Conservation (phyloP, 805 yeast species). For the Soucietia sequanensis region DNA sequence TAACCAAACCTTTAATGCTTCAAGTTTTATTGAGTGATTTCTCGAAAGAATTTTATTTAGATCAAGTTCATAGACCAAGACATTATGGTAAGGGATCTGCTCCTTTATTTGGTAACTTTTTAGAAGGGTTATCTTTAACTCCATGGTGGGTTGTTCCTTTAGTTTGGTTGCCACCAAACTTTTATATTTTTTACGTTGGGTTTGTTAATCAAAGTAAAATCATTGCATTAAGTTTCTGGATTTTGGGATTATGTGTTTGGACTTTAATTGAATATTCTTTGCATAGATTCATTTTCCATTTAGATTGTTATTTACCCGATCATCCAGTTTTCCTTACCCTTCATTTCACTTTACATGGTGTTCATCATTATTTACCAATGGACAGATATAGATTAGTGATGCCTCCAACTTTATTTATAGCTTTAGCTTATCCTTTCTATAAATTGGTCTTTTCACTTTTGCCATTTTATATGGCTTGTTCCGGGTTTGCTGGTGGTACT, state of each 20-base stretch:
- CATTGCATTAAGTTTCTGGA: conserved; percentile 58
- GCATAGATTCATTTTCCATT: conserved; percentile 91
- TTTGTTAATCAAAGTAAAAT: conserved; percentile 45
- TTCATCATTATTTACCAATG: conserved; percentile 98
- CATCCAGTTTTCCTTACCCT: conserved; percentile 69
- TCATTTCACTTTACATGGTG: conserved; percentile 92
- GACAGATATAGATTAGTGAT: conserved; percentile 88
- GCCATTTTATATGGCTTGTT: conserved; percentile 82
- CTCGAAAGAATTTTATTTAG: conserved; percentile 85
- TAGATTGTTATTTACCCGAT: conserved; percentile 85
- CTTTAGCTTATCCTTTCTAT: conserved; percentile 78
- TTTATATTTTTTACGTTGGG: conserved; percentile 61
- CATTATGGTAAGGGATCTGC: conserved; percentile 98
- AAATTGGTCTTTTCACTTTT: conserved; percentile 70
- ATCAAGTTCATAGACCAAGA: conserved; percentile 96
- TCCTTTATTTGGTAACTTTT: conserved; percentile 88
- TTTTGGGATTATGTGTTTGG: conserved; percentile 87
- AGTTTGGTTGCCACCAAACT: conserved; percentile 82
- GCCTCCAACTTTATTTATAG: conserved; percentile 86
- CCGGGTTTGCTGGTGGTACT: conserved; percentile 94
- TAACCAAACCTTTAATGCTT: conserved; percentile 73
- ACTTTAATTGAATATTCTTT: conserved; percentile 83
- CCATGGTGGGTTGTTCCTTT: conserved; percentile 93
- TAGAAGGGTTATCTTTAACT: conserved; percentile 88
- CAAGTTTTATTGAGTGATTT: conserved; percentile 79